phyloP scores from a whole-genome alignment of 2,329 filamentous ascomycete genomes.

The Kalmusia sp. region DNA sequence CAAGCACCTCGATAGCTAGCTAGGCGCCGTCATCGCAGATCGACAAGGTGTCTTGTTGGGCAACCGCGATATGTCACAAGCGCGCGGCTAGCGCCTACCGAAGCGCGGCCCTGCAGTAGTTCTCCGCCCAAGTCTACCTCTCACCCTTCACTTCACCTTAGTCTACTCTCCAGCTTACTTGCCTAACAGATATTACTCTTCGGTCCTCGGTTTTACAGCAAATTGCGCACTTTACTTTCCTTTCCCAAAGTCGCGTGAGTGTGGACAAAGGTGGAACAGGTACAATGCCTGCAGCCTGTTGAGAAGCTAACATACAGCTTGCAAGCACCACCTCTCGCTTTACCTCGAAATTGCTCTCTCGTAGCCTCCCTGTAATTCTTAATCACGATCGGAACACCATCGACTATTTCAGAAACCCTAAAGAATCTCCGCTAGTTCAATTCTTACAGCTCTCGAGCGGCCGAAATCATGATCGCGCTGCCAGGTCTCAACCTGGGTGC shows the following conservation, averaged over 20 bases:
- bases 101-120: conserved; percentile 3
- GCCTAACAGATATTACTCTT: too few species aligned
- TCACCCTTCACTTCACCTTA: background rate
- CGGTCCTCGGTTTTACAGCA: too few species aligned
- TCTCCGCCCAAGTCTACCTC: background rate
- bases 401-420: too few species aligned
- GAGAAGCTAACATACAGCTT: background rate
- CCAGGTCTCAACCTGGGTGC: conserved; percentile 54
- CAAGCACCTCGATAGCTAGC: background rate
- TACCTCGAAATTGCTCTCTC: background rate
- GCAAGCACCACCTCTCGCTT: background rate
- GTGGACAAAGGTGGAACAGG: background rate
- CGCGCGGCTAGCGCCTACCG: conserved; percentile 21
- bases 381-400: background rate
- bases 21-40: conserved; percentile 2
- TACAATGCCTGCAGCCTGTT: background rate
- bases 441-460: too few species aligned
- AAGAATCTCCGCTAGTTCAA: too few species aligned
- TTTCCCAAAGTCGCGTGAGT: background rate
- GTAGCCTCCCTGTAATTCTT: background rate
- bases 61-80: conserved; percentile 21
- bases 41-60: conserved; percentile 21
- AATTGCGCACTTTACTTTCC: background rate
- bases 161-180: background rate
- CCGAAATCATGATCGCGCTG: conserved; percentile 43